A percentile compares a stretch with the other conserved stretches of the same genome.
These are phyloP conservation scores for Powellomyces hirtus DNA, from an alignment of 192 early-diverging fungal genomes.

Conservation along the genomic window DNA sequence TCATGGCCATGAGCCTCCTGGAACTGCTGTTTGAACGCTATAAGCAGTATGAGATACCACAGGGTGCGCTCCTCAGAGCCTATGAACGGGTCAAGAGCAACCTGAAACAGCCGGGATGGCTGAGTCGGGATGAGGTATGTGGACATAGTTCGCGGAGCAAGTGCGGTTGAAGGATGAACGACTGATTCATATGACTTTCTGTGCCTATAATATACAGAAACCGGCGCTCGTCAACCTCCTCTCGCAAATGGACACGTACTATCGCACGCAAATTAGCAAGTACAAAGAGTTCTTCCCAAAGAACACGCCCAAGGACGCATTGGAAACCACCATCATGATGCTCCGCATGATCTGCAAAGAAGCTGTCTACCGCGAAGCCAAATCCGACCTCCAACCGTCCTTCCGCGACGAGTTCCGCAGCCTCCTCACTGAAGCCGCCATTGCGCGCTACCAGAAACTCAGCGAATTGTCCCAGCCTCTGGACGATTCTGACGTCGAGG, in stretches of 20 bases:
- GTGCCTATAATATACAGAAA: constrained; percentile 22
- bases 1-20: constrained; percentile 45
- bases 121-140: constrained; percentile 36
- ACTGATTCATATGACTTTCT: constrained; percentile 13
- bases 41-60: constrained; percentile 43
- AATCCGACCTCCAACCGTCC: constrained; percentile 40
- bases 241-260: constrained; percentile 50
- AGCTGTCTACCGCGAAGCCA: constrained; percentile 41
- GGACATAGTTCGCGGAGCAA: background rate
- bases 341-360: constrained; percentile 53
- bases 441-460: constrained; percentile 44
- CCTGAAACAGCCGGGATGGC: constrained; percentile 43
- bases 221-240: constrained; percentile 41
- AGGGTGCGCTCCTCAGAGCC: constrained; percentile 38
- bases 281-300: constrained; percentile 59
- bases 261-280: constrained; percentile 46
- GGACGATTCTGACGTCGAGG: constrained; percentile 49
- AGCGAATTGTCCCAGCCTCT: constrained; percentile 47
- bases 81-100: constrained; percentile 41
- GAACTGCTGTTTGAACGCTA: constrained; percentile 51
- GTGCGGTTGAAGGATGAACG: too few relatives aligned
- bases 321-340: constrained; percentile 51
- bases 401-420: constrained; percentile 44
- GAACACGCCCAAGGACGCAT: constrained; percentile 45
- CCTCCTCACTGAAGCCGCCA: constrained; percentile 38